Evolutionary conservation across 768 basidiomycete genomes (phyloP), one percentile per base, ranked within the genome.

Genomic region (Amyloporia xantha): DNA sequence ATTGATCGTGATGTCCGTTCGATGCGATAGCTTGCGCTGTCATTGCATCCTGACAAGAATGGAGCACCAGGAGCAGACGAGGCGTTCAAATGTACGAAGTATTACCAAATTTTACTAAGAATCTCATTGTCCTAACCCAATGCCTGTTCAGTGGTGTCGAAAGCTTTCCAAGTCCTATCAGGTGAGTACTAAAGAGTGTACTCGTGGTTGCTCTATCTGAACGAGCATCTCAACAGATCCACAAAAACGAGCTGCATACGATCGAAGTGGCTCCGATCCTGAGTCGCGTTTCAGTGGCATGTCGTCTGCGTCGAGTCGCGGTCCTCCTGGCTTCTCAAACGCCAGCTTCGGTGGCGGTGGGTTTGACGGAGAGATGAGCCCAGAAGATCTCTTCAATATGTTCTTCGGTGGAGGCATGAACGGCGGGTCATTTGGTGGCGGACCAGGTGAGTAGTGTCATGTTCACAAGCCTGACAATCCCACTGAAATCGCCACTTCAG

Each of bases 21-120:
- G n/a, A n/a, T n/a, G 21, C 40, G 27, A 26, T 55, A 93, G 90
- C 75, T 95, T 52, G 93, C 93, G 33, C 72, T 96, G 50, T 87
- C 88, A 45, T 68, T 93, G 41, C 91, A 94, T 67, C 91, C 91
- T 3, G 91, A 94, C 64, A 94, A 86, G 72, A 96, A 95, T 59
- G 91, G 92, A 5, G 95, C 95, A 17, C 94, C 95, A n/a, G 90
- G 91, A 35, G 95, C 95, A 13, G 95, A 97, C 52, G 95, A 98
- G 64, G 95, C 95, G 2, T 98, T 98, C 71, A 98, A 98, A 73
- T 74, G 95, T 97, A 60, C 47, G 84, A 76, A 35, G 50, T n/a
- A n/a, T n/a, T n/a, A n/a, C 23, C 50, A 43, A 46, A 30, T 13
- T 28, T 44, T 24, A 51, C 37, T 4, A 21, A 51, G 21, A 41